These are phyloP conservation scores for Penicillium malachiteum DNA, from an alignment of 495 filamentous ascomycete species.

Conservation along the genomic window DNA sequence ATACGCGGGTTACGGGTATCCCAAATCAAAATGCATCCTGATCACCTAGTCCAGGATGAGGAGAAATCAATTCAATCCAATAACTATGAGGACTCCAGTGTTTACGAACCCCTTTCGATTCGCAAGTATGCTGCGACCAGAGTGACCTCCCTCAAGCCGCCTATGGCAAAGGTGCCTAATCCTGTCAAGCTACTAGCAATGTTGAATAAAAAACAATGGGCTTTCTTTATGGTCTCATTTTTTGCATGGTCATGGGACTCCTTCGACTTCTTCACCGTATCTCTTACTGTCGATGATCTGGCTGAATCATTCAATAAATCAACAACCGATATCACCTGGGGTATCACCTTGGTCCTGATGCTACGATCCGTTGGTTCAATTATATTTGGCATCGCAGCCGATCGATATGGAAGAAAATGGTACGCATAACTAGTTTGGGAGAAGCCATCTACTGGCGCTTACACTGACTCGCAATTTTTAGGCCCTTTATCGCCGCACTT, in stretches of 20 bases:
- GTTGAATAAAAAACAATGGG: constrained; percentile 5
- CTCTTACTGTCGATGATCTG: constrained; percentile 60
- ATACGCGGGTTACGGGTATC: no score
- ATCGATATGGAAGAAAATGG: constrained; percentile 83
- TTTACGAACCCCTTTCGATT: not conserved
- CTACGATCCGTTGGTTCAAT: constrained; percentile 71
- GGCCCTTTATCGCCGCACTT: constrained; percentile 74
- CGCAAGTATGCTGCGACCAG: constrained; percentile 1
- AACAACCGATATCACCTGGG: constrained; percentile 72
- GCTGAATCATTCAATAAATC: constrained; percentile 58
- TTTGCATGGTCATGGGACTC: constrained; percentile 73
- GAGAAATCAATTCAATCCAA: not conserved
- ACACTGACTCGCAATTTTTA: not conserved
- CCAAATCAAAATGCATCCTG: not conserved
- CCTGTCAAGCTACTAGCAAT: constrained; percentile 1
- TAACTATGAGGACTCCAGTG: not conserved
- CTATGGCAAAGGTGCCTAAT: constrained; percentile 1
- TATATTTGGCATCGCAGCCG: constrained; percentile 69
- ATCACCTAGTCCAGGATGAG: not conserved
- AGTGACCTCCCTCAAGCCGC: constrained; percentile 1
- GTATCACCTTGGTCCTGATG: constrained; percentile 71
- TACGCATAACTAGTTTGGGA: not conserved
- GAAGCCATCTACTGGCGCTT: not conserved
- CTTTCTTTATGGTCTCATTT: constrained; percentile 44
- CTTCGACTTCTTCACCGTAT: constrained; percentile 82